phyloP scores from a whole-genome alignment of 2,329 filamentous ascomycete genomes.

The Pezicula radicicola region DNA sequence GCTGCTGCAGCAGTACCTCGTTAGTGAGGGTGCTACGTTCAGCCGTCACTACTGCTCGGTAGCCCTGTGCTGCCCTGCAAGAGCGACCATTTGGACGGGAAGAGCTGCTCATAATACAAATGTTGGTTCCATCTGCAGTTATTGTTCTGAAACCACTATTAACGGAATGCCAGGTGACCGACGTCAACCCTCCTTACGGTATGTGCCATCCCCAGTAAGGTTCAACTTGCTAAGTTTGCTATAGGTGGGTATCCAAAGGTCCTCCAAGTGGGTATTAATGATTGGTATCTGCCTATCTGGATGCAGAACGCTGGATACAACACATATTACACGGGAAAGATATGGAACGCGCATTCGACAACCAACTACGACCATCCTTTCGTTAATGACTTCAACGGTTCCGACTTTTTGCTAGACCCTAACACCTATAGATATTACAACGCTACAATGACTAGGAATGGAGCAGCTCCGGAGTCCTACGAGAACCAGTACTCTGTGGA shows the following conservation, averaged over 20 bases:
- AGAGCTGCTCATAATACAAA: slow-evolving; percentile 60
- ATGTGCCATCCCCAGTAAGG: no score
- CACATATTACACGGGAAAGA: slow-evolving; percentile 70
- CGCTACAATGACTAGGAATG: slow-evolving; percentile 58
- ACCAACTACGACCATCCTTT: slow-evolving; percentile 59
- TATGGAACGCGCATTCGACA: slow-evolving; percentile 61
- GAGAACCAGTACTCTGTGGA: slow-evolving; percentile 47
- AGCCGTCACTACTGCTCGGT: slow-evolving; percentile 59
- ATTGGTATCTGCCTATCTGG: slow-evolving; percentile 68
- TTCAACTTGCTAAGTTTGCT: slow-evolving; percentile 9
- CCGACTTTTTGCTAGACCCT: slow-evolving; percentile 60
- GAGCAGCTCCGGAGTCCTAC: slow-evolving; percentile 50
- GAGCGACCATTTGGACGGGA: slow-evolving; percentile 59
- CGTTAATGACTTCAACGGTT: slow-evolving; percentile 55
- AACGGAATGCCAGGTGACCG: no score
- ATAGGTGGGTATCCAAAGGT: slow-evolving; percentile 63
- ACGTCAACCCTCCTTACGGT: slow-evolving; percentile 45
- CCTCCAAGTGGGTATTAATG: slow-evolving; percentile 59
- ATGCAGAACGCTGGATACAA: slow-evolving; percentile 66
- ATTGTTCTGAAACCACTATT: no score
- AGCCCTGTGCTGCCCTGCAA: slow-evolving; percentile 58
- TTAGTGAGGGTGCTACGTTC: slow-evolving; percentile 51
- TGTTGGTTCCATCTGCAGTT: no score
- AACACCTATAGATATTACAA: slow-evolving; percentile 68
- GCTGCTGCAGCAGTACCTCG: slow-evolving; percentile 48